phyloP scores from a whole-genome alignment of 371 early-diverging fungal genomes.

The Blastocladiella emersonii region DNA sequence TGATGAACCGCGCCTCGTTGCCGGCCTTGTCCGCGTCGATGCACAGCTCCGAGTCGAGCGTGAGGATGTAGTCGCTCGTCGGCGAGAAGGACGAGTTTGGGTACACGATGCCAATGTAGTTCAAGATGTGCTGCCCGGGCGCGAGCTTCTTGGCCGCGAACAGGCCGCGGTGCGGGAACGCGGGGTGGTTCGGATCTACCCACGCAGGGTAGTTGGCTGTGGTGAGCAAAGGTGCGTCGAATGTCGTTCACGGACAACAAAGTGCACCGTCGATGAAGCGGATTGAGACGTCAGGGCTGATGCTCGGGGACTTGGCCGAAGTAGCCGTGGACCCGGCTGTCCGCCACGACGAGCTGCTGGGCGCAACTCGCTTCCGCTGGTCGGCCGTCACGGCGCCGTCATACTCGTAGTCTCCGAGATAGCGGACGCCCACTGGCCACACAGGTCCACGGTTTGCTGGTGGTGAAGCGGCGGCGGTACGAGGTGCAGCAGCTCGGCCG shows the following conservation, averaged over 20 bases:
- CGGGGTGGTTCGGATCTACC: slow-evolving; percentile 26
- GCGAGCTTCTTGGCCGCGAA: slow-evolving; percentile 29
- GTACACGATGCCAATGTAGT: slow-evolving; percentile 33
- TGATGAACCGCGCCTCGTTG: slow-evolving; percentile 36
- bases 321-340: too few relatives aligned
- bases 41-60: slow-evolving; percentile 24
- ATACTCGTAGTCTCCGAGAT: not conserved
- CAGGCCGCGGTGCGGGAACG: slow-evolving; percentile 32
- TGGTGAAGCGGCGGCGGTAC: too few relatives aligned
- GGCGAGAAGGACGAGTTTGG: slow-evolving; percentile 22
- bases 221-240: too few relatives aligned
- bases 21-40: slow-evolving; percentile 34
- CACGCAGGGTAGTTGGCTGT: too few relatives aligned
- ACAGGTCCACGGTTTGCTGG: not conserved
- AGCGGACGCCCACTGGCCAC: not conserved
- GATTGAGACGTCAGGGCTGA: too few relatives aligned
- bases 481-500: too few relatives aligned
- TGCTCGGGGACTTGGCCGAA: too few relatives aligned
- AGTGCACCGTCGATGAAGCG: too few relatives aligned
- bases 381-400: not conserved
- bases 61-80: slow-evolving; percentile 30
- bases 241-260: too few relatives aligned
- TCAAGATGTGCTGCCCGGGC: slow-evolving; percentile 28
- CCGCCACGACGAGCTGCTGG: too few relatives aligned
- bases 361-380: not conserved